phyloP scores from a whole-genome alignment of 176 grass and related monocot species.

The sorghum (Sorghum bicolor) region Sorghum_bicolor_NCBIv3 NC_012871.2:64785501-64786000 shows the following conservation, averaged over 20 bases:
- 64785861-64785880: not conserved
- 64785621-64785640: constrained; percentile 51
- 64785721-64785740: constrained; percentile 97
- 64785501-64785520: not conserved
- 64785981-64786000: not conserved
- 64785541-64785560: not conserved
- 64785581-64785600: not conserved
- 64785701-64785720: constrained; percentile 69
- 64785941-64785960: not conserved
- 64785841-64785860: not conserved
- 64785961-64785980: not conserved
- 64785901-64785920: not conserved
- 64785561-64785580: not conserved
- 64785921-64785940: not conserved
- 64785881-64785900: not conserved
- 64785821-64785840: constrained; percentile 26
- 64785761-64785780: constrained; percentile 61
- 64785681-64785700: constrained; percentile 71
- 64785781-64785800: constrained; percentile 69
- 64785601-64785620: constrained; percentile 23
- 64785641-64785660: constrained; percentile 68
- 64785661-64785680: constrained; percentile 70
- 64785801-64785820: constrained; percentile 89
- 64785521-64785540: not conserved
- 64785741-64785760: constrained; percentile 62